Evolutionary conservation across 352 stramenopile genomes (phyloP).

Genomic region (Phytophthora constricta): DNA sequence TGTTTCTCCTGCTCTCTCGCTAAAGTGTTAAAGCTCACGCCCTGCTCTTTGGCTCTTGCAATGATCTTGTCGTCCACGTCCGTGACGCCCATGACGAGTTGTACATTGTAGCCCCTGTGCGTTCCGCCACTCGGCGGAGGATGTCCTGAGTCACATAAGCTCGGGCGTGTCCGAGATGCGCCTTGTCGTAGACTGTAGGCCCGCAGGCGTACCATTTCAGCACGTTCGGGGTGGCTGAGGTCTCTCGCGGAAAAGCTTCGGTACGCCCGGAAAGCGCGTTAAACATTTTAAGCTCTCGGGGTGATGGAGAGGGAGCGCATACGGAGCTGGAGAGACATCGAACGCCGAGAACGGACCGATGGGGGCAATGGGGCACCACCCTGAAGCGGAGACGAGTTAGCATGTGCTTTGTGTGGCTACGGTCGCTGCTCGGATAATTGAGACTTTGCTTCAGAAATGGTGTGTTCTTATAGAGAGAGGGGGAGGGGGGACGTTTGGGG

Average conservation of each 20-base stretch:
- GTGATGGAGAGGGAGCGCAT: neutral
- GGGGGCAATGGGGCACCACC: neutral
- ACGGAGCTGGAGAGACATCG: conserved; percentile 17
- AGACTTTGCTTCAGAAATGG: no score
- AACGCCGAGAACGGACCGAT: neutral
- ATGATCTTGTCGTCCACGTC: conserved; percentile 99
- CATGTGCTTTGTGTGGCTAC: conserved; percentile 21
- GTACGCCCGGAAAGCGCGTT: conserved; percentile 58
- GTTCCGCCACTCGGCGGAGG: conserved; percentile 86
- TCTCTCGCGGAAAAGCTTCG: conserved; percentile 54
- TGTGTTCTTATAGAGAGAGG: no score
- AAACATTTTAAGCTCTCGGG: conserved; percentile 48
- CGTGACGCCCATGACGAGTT: conserved; percentile 96
- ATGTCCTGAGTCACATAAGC: conserved; percentile 97
- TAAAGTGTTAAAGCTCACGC: conserved; percentile 52
- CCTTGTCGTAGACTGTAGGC: conserved; percentile 98
- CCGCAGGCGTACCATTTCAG: conserved; percentile 98
- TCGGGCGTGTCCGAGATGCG: conserved; percentile 97
- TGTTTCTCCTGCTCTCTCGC: conserved; percentile 62
- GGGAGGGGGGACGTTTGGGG: no score
- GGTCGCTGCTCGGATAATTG: neutral
- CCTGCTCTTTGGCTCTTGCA: conserved; percentile 46
- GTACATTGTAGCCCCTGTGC: conserved; percentile 94
- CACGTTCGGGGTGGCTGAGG: conserved; percentile 49
- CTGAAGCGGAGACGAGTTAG: conserved; percentile 3